Base-by-base conservation (phyloP, 495 filamentous ascomycete genomes). In the Aspergillus steynii region DNA sequence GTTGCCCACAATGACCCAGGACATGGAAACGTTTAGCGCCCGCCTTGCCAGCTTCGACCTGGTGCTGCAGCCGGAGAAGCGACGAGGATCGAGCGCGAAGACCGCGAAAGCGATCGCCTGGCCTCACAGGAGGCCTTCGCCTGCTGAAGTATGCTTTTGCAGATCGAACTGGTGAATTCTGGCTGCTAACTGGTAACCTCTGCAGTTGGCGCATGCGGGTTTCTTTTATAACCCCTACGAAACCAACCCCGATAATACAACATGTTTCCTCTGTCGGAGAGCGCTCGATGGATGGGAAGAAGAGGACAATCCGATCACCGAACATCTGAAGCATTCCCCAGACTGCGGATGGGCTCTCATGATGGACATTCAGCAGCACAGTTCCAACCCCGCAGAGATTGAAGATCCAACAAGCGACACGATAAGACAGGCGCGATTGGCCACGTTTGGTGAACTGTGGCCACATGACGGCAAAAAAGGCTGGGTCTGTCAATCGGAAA, bases 341-440 rank as follows among this genome's bases (percentile, higher is more conserved):
- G 80, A 86, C 27, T 99, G 95, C 66, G 92, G 89, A 20, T 98
- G 92, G 92, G 96, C 96, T 0, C 83, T 95, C 45, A 87, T 88
- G 65, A 85, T 87, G 58, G 83, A 86, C 58, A 88, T 92, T 52
- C 86, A 90, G 62, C 80, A 81, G 15, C 79, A 82, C 28, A 78
- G 84, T 55, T 90, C 87, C 53, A 85, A 92, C 61, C 77, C 79
- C 46, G 80, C 83, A 48, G 76, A 85, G 61, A 78, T 78, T 45
- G 87, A 91, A 59, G 88, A 97, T 71, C 95, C 95, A 7, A 83
- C 83, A 56, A 82, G 85, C 45, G 80, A 84, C 1, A 70, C 76
- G 42, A 88, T 98, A 79, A 71, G 83, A 20, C 85, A 89, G 54
- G 95, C 94, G 45, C 86, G 95, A 48, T 83, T 81, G 64, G 86